Conservation (phyloP, 768 basidiomycete genomes). For the Fomitopsis pulvina region DNA sequence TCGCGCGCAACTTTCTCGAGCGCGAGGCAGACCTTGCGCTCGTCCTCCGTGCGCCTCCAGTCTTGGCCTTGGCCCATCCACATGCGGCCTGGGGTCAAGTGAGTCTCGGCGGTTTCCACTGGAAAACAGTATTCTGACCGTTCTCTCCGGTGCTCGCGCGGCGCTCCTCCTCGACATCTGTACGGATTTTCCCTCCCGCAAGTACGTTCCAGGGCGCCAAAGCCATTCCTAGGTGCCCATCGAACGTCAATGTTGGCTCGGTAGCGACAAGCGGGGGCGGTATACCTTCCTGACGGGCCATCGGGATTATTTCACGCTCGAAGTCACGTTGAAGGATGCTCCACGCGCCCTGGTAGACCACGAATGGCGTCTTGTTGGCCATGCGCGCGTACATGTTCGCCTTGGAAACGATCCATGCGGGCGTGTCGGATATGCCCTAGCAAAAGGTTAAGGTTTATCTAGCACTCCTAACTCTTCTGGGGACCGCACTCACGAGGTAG, state of each 20-base stretch:
- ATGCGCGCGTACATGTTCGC: constrained; percentile 29
- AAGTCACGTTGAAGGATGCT: constrained; percentile 26
- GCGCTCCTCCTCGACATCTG: constrained; percentile 26
- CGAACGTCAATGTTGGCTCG: neutral
- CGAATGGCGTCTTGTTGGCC: constrained; percentile 32
- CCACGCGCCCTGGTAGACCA: constrained; percentile 33
- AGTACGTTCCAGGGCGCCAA: constrained; percentile 34
- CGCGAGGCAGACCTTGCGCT: constrained; percentile 29
- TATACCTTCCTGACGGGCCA: constrained; percentile 19
- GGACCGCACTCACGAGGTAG: constrained; percentile 18
- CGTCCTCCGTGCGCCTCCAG: constrained; percentile 24
- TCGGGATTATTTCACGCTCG: constrained; percentile 36
- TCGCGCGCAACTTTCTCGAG: constrained; percentile 43
- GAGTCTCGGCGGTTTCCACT: constrained; percentile 29
- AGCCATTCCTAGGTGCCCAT: constrained; percentile 23
- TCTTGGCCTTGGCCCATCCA: constrained; percentile 21
- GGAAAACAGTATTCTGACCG: constrained; percentile 37
- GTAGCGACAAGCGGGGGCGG: constrained; percentile 10
- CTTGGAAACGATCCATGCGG: constrained; percentile 26
- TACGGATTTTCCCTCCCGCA: constrained; percentile 29
- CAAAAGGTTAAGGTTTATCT: neutral
- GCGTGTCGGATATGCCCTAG: constrained; percentile 20
- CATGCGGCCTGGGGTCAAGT: constrained; percentile 23
- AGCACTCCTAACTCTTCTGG: neutral
- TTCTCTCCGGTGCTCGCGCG: constrained; percentile 16